A percentile compares a stretch with the other conserved stretches of the same genome.
Evolutionary conservation across 345 rosid genomes (phyloP).

Genomic region (Mercurialis annua): DNA sequence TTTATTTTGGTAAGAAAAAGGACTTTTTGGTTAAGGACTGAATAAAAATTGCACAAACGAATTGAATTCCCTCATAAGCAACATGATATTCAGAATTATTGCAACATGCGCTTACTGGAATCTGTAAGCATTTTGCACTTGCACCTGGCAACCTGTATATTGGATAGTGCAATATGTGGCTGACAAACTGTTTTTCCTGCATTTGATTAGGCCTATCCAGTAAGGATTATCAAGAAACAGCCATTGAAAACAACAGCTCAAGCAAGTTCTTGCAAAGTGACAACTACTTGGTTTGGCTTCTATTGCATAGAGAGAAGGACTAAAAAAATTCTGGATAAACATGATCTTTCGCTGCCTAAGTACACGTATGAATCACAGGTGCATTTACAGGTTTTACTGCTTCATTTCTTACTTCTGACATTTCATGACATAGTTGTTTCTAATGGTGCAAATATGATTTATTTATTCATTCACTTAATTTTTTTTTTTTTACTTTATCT

Average conservation of each 20-base stretch:
- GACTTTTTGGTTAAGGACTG: background rate
- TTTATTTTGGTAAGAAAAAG: background rate
- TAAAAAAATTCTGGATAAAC: constrained; percentile 41
- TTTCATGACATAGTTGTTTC: background rate
- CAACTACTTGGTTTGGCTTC: constrained; percentile 87
- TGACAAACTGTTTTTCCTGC: constrained; percentile 15
- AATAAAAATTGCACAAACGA: background rate
- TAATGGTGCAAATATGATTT: background rate
- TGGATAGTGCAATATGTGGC: constrained; percentile 9
- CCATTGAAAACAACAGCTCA: constrained; percentile 64
- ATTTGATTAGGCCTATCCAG: constrained; percentile 57
- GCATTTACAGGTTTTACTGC: constrained; percentile 5
- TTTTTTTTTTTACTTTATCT: background rate
- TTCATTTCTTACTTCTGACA: background rate
- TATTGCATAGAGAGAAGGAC: constrained; percentile 49
- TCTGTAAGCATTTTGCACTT: background rate
- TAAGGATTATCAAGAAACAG: constrained; percentile 38
- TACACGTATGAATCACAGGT: constrained; percentile 87
- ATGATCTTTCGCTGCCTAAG: constrained; percentile 69
- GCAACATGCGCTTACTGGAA: background rate
- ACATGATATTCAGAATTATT: background rate
- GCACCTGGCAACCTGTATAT: background rate
- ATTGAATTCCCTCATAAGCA: background rate
- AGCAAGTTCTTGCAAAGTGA: constrained; percentile 63
- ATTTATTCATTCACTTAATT: background rate